Base-by-base conservation (phyloP, 176 grass and related monocot species). In the Oryza officinalis region DNA sequence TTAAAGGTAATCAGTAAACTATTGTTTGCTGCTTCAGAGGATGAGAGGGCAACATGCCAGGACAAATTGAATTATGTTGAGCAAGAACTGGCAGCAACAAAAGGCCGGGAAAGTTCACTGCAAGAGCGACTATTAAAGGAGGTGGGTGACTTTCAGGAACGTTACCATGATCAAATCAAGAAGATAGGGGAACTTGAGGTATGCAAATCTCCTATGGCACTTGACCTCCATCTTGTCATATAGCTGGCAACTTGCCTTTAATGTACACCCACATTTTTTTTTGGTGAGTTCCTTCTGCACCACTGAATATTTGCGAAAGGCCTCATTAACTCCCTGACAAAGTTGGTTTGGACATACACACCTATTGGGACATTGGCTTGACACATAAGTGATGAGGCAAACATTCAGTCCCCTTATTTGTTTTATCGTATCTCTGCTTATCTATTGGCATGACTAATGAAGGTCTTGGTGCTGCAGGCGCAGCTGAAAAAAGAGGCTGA, bases 41-140 rank as follows among this genome's bases (percentile, higher is more conserved):
- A 93, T 88, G 96, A 92, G 88, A 98, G 80, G 76, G 84, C 80
- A 52, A 85, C 84, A 72, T 93, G 31, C 80, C 77, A 87, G 87
- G 93, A 93, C 74, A 84, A 85, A 67, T 64, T 91, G 74, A 82
- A 78, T 46, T 91, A 84, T 63, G 81, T 90, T 72, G 92, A 98
- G 80, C 96, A 98, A 95, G 93, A 98, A 70, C 81, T 95, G 60
- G 87, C 91, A 25, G 93, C 93, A 66, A 88, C 96, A 50, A 98
- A 95, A 87, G 93, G 91, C 10, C 82, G 91, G 26, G 93, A 98
- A 78, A 79, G 72, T 64, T 81, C 96, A 88, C 85, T 98, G 66
- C 89, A 95, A 86, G 87, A 95, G 59, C 78, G 87, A 6, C 61
- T 98, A 67, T 50, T 98, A 66, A 95, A 98, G 80, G 96, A 95